Percentiles rank a stretch among this genome's conserved stretches.
Evolutionary conservation across 1,139 yeast species (phyloP).

Genomic region (Nakaseomyces bracarensis): DNA sequence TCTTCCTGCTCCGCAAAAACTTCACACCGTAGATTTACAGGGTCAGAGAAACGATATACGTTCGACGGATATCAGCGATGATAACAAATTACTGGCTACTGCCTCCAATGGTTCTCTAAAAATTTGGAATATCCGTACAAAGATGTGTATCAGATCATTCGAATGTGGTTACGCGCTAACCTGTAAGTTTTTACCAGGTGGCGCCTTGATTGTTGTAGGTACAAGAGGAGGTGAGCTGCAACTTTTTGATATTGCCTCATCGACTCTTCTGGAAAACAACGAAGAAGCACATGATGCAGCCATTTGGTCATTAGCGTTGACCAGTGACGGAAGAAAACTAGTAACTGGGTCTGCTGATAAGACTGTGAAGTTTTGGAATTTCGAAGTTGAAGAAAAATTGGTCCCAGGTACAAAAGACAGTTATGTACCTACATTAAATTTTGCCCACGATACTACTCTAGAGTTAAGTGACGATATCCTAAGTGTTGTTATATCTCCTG

Average conservation of each 20-base stretch:
- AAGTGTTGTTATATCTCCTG: constrained; percentile 75
- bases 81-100: constrained; percentile 71
- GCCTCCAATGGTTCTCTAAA: constrained; percentile 87
- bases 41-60: constrained; percentile 92
- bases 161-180: constrained; percentile 84
- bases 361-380: constrained; percentile 80
- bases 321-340: constrained; percentile 75
- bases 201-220: constrained; percentile 79
- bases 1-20: constrained; percentile 37
- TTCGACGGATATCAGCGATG: constrained; percentile 72
- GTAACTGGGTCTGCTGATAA: constrained; percentile 95
- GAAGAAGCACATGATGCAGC: constrained; percentile 78
- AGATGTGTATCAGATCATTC: constrained; percentile 73
- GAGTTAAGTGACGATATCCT: constrained; percentile 83
- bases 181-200: constrained; percentile 83
- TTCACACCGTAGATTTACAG: constrained; percentile 55
- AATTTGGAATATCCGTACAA: constrained; percentile 75
- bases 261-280: constrained; percentile 60
- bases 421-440: constrained; percentile 44
- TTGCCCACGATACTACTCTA: constrained; percentile 69
- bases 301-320: constrained; percentile 83
- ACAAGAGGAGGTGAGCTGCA: constrained; percentile 82
- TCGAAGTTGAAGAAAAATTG: constrained; percentile 54
- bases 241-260: constrained; percentile 77
- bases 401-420: constrained; percentile 59